Base-by-base conservation (phyloP, 176 grass and related monocot species). In the Hsuehochloa calcarea region DNA sequence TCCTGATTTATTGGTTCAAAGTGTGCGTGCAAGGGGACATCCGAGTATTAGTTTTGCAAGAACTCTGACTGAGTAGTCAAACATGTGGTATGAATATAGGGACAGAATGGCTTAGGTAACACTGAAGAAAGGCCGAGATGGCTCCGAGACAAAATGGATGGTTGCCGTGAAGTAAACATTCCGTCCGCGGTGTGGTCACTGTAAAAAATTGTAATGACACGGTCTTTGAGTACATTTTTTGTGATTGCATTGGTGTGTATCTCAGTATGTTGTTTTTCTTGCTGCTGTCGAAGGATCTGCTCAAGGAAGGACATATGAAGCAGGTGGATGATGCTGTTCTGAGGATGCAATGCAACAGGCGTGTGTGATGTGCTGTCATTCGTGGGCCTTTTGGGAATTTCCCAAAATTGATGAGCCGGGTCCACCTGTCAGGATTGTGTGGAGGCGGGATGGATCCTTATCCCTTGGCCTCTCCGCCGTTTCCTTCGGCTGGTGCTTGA, bases 331-430 rank as follows among this genome's bases (percentile, higher is more conserved):
- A 29, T 70, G 22, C 22, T 34, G 29, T 31, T 52, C 1, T 43
- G 41, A 69, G 63, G 20, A 77, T 52, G 52, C 65, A 82, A 83
- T 61, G 86, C 80, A 61, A 1, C 5, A 29, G 13, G 87, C 66
- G 37, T 72, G 74, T 65, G 68, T 45, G 45, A 65, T n/a, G n/a
- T n/a, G n/a, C n/a, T n/a, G n/a, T n/a, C n/a, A n/a, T n/a, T n/a
- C n/a, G n/a, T n/a, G n/a, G n/a, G n/a, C n/a, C n/a, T n/a, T n/a
- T n/a, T n/a, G n/a, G n/a, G n/a, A n/a, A n/a, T n/a, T n/a, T n/a
- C n/a, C n/a, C n/a, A n/a, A n/a, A n/a, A n/a, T n/a, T n/a, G n/a
- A n/a, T n/a, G n/a, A n/a, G n/a, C n/a, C n/a, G 38, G 38, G 38
- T 4, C 38, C 38, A 39, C 38, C 3, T 39, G 4, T 39, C 2